Conservation (phyloP, 2,329 filamentous ascomycete species). For the Diaporthe australafricana region DNA sequence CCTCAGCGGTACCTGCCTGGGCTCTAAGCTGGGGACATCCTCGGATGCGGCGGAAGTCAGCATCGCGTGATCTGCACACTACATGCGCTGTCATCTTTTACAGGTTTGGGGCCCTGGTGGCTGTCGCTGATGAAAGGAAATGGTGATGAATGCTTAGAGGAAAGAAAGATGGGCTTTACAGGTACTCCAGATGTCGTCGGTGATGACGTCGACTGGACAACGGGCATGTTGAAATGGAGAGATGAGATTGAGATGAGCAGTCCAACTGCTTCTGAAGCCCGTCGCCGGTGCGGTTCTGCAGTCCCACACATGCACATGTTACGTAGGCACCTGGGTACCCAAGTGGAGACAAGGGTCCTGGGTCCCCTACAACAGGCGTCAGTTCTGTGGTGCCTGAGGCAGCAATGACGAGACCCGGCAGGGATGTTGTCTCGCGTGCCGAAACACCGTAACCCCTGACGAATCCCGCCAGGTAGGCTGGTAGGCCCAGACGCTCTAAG, state of each 20-base stretch:
- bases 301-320: not conserved
- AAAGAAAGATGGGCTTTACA: not conserved
- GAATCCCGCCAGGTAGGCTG: not conserved
- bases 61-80: not conserved
- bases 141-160: not conserved
- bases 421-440: slow-evolving; percentile 16
- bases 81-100: not conserved
- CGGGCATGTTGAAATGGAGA: not conserved
- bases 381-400: not conserved
- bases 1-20: not conserved
- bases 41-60: slow-evolving; percentile 7
- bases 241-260: slow-evolving; percentile 1
- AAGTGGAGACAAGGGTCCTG: not conserved
- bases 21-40: not conserved
- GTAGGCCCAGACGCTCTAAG: not conserved
- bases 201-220: slow-evolving; percentile 1
- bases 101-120: not conserved
- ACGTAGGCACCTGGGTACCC: not conserved
- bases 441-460: slow-evolving; percentile 17
- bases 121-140: not conserved
- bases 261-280: not conserved
- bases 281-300: not conserved
- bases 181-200: not conserved
- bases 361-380: too few relatives aligned
- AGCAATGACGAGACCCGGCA: slow-evolving; percentile 11